Evolutionary conservation across 2,329 filamentous ascomycete genomes (phyloP).

Genomic region (Epichloe gansuensis): DNA sequence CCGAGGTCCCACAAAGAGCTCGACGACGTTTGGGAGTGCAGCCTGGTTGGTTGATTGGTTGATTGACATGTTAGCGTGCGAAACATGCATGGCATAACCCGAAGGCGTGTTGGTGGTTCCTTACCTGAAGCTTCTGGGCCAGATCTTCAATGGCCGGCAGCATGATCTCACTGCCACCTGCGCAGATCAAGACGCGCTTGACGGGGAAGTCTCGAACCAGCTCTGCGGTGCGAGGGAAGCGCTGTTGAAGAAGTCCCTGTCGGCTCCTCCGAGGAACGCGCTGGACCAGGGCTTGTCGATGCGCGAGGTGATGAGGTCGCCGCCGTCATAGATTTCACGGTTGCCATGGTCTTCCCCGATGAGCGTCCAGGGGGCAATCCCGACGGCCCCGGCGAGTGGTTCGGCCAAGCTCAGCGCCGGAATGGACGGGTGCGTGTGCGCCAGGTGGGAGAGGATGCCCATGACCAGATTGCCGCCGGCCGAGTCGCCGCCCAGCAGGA

Average conservation of each 20-base stretch:
- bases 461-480: conserved; percentile 12
- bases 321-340: conserved; percentile 8
- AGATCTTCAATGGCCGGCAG: conserved; percentile 10
- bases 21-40: conserved; percentile 8
- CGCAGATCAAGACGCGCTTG: conserved; percentile 9
- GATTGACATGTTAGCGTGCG: background rate
- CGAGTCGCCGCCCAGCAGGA: conserved; percentile 13
- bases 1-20: conserved; percentile 10
- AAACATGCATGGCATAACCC: no score
- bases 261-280: conserved; percentile 6
- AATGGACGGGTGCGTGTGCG: conserved; percentile 11
- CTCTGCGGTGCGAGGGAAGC: conserved; percentile 8
- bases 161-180: conserved; percentile 10
- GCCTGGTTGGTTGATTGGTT: conserved; percentile 1
- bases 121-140: conserved; percentile 10
- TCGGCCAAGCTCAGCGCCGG: conserved; percentile 7
- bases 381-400: conserved; percentile 8
- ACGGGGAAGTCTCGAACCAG: conserved; percentile 12
- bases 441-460: conserved; percentile 12
- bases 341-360: conserved; percentile 6
- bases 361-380: conserved; percentile 11
- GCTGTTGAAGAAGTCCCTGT: conserved; percentile 10
- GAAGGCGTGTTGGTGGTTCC: background rate
- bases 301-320: conserved; percentile 9
- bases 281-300: conserved; percentile 7